A percentile compares a stretch with the other conserved stretches of the same genome.
Conservation (phyloP, 768 basidiomycete genomes). For the Phlebiopsis flavidoalba region DNA sequence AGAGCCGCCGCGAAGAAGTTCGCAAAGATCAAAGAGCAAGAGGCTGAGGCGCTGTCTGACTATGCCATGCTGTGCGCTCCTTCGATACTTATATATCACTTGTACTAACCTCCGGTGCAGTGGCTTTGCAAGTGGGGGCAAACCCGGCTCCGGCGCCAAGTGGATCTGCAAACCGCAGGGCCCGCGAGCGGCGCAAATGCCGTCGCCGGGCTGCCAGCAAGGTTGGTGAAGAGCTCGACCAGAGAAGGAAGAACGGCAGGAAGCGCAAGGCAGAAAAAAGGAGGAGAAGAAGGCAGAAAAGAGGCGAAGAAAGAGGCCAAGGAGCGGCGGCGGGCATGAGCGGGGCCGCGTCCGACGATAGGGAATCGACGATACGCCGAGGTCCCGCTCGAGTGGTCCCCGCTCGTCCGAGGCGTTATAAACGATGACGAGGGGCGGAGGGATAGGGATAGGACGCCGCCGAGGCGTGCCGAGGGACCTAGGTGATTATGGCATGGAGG, state of each 20-base stretch:
- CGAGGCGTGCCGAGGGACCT: conserved; percentile 4
- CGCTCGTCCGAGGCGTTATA: conserved; percentile 29
- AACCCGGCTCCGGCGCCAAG: conserved; percentile 11
- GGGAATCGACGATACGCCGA: conserved; percentile 21
- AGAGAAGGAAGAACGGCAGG: conserved; percentile 29
- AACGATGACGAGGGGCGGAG: conserved; percentile 9
- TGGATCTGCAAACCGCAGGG: conserved; percentile 3
- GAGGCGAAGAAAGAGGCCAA: conserved; percentile 56
- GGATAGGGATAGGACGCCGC: conserved; percentile 17
- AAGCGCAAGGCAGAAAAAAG: conserved; percentile 43
- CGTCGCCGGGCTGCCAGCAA: conserved; percentile 20
- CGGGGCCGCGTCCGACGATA: conserved; percentile 21
- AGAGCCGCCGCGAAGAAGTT: conserved; percentile 67
- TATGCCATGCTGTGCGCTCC: conserved; percentile 66
- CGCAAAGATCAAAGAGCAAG: conserved; percentile 77
- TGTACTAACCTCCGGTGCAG: conserved; percentile 30
- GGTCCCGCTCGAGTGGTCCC: conserved; percentile 26
- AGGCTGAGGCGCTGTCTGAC: conserved; percentile 83
- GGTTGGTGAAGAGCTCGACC: conserved; percentile 16
- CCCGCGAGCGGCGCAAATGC: conserved; percentile 27
- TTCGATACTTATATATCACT: background rate
- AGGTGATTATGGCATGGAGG: conserved; percentile 26
- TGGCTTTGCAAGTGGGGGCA: conserved; percentile 55
- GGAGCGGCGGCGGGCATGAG: conserved; percentile 39
- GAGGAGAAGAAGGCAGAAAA: conserved; percentile 38